Conservation (phyloP, 2,329 filamentous ascomycete genomes). For the Meredithiella fracta region DNA sequence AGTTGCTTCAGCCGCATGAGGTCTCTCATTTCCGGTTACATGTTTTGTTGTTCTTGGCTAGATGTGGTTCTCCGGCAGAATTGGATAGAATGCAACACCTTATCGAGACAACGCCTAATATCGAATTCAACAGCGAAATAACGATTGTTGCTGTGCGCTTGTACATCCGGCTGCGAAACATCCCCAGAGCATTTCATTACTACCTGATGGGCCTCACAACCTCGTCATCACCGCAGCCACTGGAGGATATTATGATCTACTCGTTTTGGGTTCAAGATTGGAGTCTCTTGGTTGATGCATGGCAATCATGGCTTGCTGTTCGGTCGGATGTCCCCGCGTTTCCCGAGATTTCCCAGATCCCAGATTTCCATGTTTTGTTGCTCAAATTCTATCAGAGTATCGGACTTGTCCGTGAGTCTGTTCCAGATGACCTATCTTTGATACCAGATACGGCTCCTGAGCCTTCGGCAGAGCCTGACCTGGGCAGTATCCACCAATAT, state of each 20-base stretch:
- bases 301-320: constrained; percentile 11
- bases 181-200: constrained; percentile 13
- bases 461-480: not conserved
- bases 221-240: constrained; percentile 10
- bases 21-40: constrained; percentile 1
- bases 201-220: constrained; percentile 7
- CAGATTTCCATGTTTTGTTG: constrained; percentile 6
- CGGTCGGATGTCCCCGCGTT: constrained; percentile 9
- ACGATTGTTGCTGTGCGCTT: constrained; percentile 12
- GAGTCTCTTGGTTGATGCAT: constrained; percentile 9
- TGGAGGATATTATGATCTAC: constrained; percentile 12
- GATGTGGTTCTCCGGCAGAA: constrained; percentile 13
- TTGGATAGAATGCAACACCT: constrained; percentile 13
- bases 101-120: constrained; percentile 9
- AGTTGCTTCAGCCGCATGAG: constrained; percentile 1
- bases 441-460: not conserved
- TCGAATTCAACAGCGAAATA: constrained; percentile 11
- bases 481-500: constrained; percentile 11
- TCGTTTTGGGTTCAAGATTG: constrained; percentile 13
- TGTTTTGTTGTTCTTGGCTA: constrained; percentile 9
- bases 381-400: constrained; percentile 8
- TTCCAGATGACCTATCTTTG: constrained; percentile 4
- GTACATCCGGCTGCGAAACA: constrained; percentile 13
- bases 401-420: not conserved
- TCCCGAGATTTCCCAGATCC: constrained; percentile 9